These are phyloP conservation scores for Silene latifolia DNA, from an alignment of 148 eudicot species.

Conservation along the genomic window DNA sequence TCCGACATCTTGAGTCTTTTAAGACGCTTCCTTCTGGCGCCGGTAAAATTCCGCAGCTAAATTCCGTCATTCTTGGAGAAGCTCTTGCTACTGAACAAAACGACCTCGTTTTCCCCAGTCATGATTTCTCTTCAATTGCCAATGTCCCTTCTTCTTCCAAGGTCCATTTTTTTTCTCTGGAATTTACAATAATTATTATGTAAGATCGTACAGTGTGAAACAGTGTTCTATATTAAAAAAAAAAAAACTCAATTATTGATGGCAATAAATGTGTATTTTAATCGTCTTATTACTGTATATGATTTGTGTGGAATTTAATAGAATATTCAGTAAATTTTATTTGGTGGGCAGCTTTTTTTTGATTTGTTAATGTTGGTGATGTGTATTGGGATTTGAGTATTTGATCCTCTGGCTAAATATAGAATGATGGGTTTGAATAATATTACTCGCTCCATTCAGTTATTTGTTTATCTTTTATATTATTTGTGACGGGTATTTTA, in stretches of 20 bases:
- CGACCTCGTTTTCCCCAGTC: constrained; percentile 55
- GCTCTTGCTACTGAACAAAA: constrained; percentile 84
- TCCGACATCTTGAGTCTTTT: constrained; percentile 65
- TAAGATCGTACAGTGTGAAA: too few relatives aligned
- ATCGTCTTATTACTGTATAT: too few relatives aligned
- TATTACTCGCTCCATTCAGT: too few relatives aligned
- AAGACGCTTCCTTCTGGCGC: constrained; percentile 47
- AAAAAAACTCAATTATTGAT: too few relatives aligned
- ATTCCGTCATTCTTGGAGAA: constrained; percentile 71
- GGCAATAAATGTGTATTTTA: too few relatives aligned
- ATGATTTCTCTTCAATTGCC: constrained; percentile 55
- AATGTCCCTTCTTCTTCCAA: constrained; percentile 50
- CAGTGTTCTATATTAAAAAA: too few relatives aligned
- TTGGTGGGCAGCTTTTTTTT: not conserved
- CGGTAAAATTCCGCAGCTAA: constrained; percentile 52
- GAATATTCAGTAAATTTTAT: not conserved
- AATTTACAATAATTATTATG: too few relatives aligned
- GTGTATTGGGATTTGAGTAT: not conserved
- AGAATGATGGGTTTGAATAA: not conserved
- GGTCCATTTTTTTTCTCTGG: constrained; percentile 32
- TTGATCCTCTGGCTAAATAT: too few relatives aligned
- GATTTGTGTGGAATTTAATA: too few relatives aligned
- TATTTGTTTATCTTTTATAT: too few relatives aligned
- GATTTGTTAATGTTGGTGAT: not conserved
- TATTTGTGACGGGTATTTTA: too few relatives aligned